Base-by-base conservation (phyloP, 345 rosid genomes). In the Theobroma cacao region DNA sequence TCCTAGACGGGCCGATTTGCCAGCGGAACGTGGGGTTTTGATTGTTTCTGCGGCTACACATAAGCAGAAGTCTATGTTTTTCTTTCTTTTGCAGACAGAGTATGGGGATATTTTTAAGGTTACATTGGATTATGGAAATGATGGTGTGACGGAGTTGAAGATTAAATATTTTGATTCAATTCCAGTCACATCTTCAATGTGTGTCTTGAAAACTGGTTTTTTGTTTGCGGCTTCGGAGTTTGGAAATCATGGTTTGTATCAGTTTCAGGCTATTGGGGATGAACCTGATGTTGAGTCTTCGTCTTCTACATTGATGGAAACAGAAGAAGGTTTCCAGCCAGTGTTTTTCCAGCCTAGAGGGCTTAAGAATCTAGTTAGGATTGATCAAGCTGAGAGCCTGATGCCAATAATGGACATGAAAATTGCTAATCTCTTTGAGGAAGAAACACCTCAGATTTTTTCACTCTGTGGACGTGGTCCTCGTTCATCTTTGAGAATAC, bases 371-470 rank as follows among this genome's bases (percentile, higher is more conserved):
- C 97, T 96, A 83, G 91, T 92, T 68, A 90, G 97, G 88, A 94
- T 94, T 81, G 99, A 96, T 83, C 97, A 92, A 84, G 94, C 90
- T 52, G 97, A 90, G 87, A 96, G 99, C 80, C 84, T 96, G 88
- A 96, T 96, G 99, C 97, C 99, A 60, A 85, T 96, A 75, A 91
- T 94, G 98, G 99, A 96, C 82, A 94, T 96, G 97, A 96, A 92
- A 82, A 86, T 94, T 48, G 83, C 84, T 9, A 96, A 96, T 85
- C 86, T 94, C 41, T 96, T 94, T n/a, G 99, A 96, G 85, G 99
- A 96, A 80, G 99, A 96, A 83, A 93, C 98, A 4, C 97, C 99
- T 60, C 99, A 96, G 85, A 89, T 96, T 66, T 94, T 89, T 81
- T 84, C 94, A 8, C 90, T 96, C 20, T 96, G 99, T 78, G 99